Percentiles rank a stretch among this genome's conserved stretches.
phyloP scores from a whole-genome alignment of 345 rosid species.

The Hypericum perforatum region DNA sequence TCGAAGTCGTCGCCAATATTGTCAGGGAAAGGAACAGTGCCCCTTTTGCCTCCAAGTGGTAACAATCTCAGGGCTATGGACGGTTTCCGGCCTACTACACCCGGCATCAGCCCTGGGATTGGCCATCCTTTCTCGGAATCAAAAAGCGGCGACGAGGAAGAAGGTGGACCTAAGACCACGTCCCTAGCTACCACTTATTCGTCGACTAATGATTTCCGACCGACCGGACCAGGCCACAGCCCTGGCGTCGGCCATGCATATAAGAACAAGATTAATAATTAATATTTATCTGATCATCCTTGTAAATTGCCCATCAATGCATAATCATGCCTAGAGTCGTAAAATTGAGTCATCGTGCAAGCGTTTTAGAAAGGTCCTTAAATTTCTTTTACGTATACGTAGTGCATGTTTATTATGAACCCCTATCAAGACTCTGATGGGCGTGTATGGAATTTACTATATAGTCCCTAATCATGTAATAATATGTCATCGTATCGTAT shows the following conservation, averaged over 20 bases:
- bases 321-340: too few species aligned
- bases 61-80: not conserved
- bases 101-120: slow-evolving; percentile 32
- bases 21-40: not conserved
- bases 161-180: not conserved
- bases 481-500: too few species aligned
- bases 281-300: too few species aligned
- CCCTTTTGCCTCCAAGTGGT: not conserved
- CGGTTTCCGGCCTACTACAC: slow-evolving; percentile 25
- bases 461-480: too few species aligned
- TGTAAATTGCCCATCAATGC: too few species aligned
- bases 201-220: slow-evolving; percentile 25
- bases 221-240: slow-evolving; percentile 17
- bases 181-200: too few species aligned
- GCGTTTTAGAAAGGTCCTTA: too few species aligned
- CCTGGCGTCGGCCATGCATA: slow-evolving; percentile 36
- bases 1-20: slow-evolving; percentile 1
- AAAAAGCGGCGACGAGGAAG: not conserved
- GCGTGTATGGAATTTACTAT: too few species aligned
- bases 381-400: too few species aligned
- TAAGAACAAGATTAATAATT: slow-evolving; percentile 6
- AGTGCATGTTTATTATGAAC: too few species aligned
- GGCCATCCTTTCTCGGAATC: slow-evolving; percentile 18
- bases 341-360: too few species aligned
- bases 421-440: too few species aligned